Conservation (phyloP, 164 flowering plant species). For the Berberis vulgaris region DNA sequence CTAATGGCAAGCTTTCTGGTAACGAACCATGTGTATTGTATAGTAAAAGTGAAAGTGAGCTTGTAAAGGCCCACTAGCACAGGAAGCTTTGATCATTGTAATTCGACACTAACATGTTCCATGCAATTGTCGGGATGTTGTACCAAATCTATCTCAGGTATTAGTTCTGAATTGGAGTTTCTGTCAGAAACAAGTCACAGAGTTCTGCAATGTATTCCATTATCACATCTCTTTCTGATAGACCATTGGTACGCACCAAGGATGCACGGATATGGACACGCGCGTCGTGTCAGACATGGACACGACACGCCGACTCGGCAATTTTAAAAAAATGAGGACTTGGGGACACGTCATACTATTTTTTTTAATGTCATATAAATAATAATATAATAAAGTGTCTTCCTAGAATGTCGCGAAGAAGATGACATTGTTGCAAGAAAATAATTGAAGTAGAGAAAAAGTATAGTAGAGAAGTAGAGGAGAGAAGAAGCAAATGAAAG, state of each 20-base stretch:
- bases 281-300: too few species aligned
- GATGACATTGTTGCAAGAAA: too few species aligned
- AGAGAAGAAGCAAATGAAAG: too few species aligned
- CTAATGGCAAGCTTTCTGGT: slow-evolving; percentile 14
- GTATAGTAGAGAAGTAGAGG: too few species aligned
- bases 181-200: slow-evolving; percentile 50
- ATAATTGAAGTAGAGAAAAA: too few species aligned
- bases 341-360: too few species aligned
- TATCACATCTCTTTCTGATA: slow-evolving; percentile 83
- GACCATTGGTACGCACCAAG: slow-evolving; percentile 76
- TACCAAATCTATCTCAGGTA: slow-evolving; percentile 51
- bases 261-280: slow-evolving; percentile 7
- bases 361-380: too few species aligned
- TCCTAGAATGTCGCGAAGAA: too few species aligned
- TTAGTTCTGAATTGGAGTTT: slow-evolving; percentile 59
- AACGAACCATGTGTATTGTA: slow-evolving; percentile 14
- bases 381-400: too few species aligned
- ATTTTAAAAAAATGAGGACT: too few species aligned
- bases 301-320: too few species aligned
- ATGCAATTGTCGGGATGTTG: slow-evolving; percentile 25
- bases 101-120: slow-evolving; percentile 13
- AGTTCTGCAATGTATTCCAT: slow-evolving; percentile 68
- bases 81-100: slow-evolving; percentile 19
- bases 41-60: slow-evolving; percentile 17
- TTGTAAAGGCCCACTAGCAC: slow-evolving; percentile 11